Conservation (phyloP, 1,139 yeast genomes). For the Pichia terricola region DNA sequence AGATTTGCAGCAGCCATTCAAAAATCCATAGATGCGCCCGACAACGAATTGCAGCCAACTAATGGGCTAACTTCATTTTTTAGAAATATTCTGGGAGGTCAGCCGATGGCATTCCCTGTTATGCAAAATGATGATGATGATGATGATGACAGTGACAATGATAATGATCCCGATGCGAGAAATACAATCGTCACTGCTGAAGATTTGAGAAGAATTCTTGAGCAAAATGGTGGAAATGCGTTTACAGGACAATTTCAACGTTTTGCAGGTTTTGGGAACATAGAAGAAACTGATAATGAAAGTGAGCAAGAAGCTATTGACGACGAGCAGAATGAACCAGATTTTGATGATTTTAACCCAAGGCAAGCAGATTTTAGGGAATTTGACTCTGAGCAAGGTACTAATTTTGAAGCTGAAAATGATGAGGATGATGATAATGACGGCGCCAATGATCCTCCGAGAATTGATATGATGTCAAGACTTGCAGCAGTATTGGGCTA, state of each 20-base stretch:
- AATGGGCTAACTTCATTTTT: not conserved
- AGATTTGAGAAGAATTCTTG: no score
- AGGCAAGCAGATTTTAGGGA: no score
- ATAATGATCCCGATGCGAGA: not conserved
- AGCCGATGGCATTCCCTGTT: not conserved
- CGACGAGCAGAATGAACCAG: not conserved
- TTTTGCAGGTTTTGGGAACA: not conserved
- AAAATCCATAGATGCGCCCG: not conserved
- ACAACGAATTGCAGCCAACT: not conserved
- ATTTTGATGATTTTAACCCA: not conserved
- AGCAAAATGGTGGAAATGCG: not conserved
- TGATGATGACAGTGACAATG: not conserved
- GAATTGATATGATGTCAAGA: no score
- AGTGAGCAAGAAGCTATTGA: not conserved
- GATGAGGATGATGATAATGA: not conserved
- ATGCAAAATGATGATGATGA: not conserved
- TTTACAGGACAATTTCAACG: no score
- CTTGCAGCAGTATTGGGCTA: no score
- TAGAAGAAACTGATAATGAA: not conserved
- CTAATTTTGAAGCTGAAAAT: not conserved
- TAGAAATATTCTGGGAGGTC: not conserved
- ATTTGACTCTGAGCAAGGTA: no score
- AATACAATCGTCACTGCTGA: not conserved
- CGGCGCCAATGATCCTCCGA: not conserved
- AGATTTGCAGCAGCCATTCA: not conserved